Evolutionary conservation across 2,329 filamentous ascomycete genomes (phyloP), one percentile per base, ranked within the genome.

Genomic region (Aureobasidium zeae): DNA sequence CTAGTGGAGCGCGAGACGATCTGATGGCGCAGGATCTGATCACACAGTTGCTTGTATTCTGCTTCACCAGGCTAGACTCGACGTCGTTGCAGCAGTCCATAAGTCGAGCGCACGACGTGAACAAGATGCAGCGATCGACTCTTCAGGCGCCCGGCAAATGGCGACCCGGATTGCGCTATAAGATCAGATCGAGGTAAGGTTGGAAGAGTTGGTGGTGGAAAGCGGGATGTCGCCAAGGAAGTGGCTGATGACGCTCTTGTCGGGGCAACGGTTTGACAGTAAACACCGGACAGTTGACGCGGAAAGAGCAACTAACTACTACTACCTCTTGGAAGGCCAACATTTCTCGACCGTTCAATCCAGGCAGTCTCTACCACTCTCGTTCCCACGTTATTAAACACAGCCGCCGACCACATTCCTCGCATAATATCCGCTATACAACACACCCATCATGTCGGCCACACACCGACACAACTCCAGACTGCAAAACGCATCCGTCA

Each of bases 301-400:
- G n/a, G n/a, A n/a, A n/a, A n/a, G n/a, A n/a, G n/a, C n/a, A n/a
- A n/a, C n/a, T n/a, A n/a, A n/a, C n/a, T n/a, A n/a, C n/a, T n/a
- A n/a, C n/a, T n/a, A n/a, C n/a, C n/a, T n/a, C n/a, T n/a, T n/a
- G n/a, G n/a, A n/a, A n/a, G 35, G 35, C 35, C 35, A 25, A 19
- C 25, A 29, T 38, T 19, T 38, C 35, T 39, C 15, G 36, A 39
- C 36, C 36, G 29, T 26, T 24, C 7, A 19, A 25, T 11, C 22
- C 16, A 20, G n/a, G n/a, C n/a, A 29, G 24, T 13, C 21, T 37
- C 64, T 63, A 15, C n/a, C 55, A 62, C 47, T 42, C 32, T 64
- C 63, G 24, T 65, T 66, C 21, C 62, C 58, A 50, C 60, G 67
- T 36, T 42, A 10, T 17, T 43, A 34, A 33, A 33, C 39, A 33